Evolutionary conservation across 371 early-diverging fungal species (phyloP).

Genomic region (Mortierella sp.): DNA sequence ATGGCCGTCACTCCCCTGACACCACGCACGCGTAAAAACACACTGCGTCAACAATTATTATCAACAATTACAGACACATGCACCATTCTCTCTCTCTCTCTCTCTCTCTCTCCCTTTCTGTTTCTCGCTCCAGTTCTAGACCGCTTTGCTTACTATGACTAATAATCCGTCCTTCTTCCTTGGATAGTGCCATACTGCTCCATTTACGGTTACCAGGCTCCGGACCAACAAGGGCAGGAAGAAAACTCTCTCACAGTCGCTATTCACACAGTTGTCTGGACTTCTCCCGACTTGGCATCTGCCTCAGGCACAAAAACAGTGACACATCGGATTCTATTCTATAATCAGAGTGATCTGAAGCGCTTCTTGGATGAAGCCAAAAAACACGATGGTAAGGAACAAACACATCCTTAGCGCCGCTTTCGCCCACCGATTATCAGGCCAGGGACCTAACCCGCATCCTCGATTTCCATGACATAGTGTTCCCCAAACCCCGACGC

Average conservation of each 20-base stretch:
- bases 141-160: not conserved
- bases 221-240: not conserved
- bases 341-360: conserved; percentile 13
- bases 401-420: too few relatives aligned
- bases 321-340: conserved; percentile 15
- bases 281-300: conserved; percentile 10
- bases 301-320: conserved; percentile 13
- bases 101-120: conserved; percentile 1
- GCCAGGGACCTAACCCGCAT: too few relatives aligned
- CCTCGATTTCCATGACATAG: conserved; percentile 4
- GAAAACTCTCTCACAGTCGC: conserved; percentile 1
- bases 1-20: too few relatives aligned
- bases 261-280: conserved; percentile 26
- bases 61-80: too few relatives aligned
- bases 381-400: not conserved
- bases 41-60: too few relatives aligned
- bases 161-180: not conserved
- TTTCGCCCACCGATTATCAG: too few relatives aligned
- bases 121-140: not conserved
- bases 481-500: conserved; percentile 25
- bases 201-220: conserved; percentile 38
- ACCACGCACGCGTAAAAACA: too few relatives aligned
- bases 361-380: conserved; percentile 19
- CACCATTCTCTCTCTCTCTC: not conserved
- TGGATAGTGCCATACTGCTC: conserved; percentile 40